These are phyloP conservation scores for Camelina neglecta DNA, from an alignment of 345 rosid species.

Conservation along the genomic window DNA sequence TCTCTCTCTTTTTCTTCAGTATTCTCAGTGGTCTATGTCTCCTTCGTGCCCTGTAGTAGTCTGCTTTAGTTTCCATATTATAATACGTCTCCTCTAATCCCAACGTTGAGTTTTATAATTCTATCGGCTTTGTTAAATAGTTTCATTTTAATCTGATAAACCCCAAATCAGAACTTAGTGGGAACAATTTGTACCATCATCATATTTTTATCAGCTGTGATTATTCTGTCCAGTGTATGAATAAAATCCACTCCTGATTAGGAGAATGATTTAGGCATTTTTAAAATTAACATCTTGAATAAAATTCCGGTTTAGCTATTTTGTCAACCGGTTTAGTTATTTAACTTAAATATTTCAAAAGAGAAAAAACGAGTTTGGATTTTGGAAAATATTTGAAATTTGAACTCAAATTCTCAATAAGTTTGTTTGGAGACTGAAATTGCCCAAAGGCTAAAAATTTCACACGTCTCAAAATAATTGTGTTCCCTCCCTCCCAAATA, in stretches of 20 bases:
- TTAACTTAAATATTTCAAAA: no score
- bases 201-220: background rate
- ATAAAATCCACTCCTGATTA: no score
- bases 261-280: background rate
- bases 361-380: no score
- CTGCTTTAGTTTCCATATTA: background rate
- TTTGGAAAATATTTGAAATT: no score
- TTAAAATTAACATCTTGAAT: background rate
- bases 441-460: constrained; percentile 10
- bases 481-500: constrained; percentile 22
- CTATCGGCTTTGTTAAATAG: background rate
- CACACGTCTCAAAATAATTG: background rate
- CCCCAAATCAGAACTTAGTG: background rate
- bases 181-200: background rate
- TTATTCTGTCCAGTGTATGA: background rate
- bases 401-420: background rate
- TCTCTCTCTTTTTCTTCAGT: constrained; percentile 2
- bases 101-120: background rate
- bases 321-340: background rate
- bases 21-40: background rate
- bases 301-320: background rate
- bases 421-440: background rate
- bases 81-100: constrained; percentile 2
- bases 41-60: constrained; percentile 5
- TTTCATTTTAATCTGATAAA: background rate